Evolutionary conservation across 148 eudicot genomes (phyloP).

Genomic region (Gaultheria prostrata): DNA sequence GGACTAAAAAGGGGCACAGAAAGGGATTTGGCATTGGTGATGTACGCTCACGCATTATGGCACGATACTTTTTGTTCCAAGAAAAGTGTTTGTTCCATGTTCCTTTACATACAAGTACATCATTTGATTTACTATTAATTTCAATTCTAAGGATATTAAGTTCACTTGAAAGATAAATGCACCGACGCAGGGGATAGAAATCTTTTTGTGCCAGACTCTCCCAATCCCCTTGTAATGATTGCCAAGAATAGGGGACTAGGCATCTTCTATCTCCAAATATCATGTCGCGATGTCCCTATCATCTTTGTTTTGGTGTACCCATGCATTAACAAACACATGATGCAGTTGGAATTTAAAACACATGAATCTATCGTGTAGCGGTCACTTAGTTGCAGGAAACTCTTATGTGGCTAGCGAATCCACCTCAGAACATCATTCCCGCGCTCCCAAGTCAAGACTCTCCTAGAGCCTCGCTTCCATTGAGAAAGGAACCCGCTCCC

Average conservation of each 20-base stretch:
- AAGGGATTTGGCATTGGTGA: too few relatives aligned
- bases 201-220: neutral
- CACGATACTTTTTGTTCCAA: too few relatives aligned
- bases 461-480: too few relatives aligned
- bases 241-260: neutral
- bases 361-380: neutral
- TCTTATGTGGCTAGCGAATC: too few relatives aligned
- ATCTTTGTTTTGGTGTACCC: neutral
- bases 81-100: too few relatives aligned
- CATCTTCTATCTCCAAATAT: neutral
- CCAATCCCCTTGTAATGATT: neutral
- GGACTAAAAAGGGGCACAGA: too few relatives aligned
- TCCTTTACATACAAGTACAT: neutral
- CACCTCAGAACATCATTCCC: too few relatives aligned
- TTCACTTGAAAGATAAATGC: neutral
- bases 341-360: neutral
- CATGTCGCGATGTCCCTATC: neutral
- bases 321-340: neutral
- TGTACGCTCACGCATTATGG: too few relatives aligned
- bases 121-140: neutral
- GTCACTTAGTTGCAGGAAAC: too few relatives aligned
- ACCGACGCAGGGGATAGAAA: neutral
- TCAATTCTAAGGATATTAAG: neutral
- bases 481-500: too few relatives aligned
- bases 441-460: too few relatives aligned